Conservation (phyloP, 805 yeast genomes). For the Brettanomyces custersianus region DNA sequence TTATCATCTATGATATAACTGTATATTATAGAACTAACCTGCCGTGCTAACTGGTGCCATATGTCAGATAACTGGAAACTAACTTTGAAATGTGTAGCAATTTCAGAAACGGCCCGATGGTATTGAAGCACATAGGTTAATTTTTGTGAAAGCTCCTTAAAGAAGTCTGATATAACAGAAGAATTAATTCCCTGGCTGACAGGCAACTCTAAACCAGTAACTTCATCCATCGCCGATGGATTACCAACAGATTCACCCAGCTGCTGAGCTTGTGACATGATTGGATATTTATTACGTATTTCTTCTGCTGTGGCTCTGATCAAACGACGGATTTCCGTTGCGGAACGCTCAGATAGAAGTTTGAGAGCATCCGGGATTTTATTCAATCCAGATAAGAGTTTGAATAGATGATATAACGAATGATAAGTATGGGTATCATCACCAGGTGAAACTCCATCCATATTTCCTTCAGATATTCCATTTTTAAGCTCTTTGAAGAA, state of each 20-base stretch:
- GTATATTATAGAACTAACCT: conserved; percentile 28
- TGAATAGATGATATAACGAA: conserved; percentile 12
- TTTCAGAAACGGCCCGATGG: conserved; percentile 57
- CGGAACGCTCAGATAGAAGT: conserved; percentile 43
- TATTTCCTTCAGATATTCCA: not conserved
- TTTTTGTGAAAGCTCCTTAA: conserved; percentile 60
- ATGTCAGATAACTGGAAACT: conserved; percentile 23
- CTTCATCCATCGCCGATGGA: conserved; percentile 10
- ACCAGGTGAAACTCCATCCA: conserved; percentile 16
- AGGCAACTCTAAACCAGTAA: conserved; percentile 19
- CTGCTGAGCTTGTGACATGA: conserved; percentile 15
- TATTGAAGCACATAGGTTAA: conserved; percentile 56
- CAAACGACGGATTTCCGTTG: conserved; percentile 55
- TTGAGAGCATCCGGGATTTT: conserved; percentile 51
- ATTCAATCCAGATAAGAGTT: conserved; percentile 36
- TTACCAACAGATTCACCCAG: not conserved
- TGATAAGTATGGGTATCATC: conserved; percentile 16
- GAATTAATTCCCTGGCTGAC: conserved; percentile 32
- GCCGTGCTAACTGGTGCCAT: conserved; percentile 36
- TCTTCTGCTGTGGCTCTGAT: conserved; percentile 58
- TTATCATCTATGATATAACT: conserved; percentile 30
- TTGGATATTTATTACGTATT: conserved; percentile 44
- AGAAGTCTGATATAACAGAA: conserved; percentile 56
- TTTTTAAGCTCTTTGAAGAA: conserved; percentile 25
- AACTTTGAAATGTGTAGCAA: conserved; percentile 27